Base-by-base conservation (phyloP, 2,329 filamentous ascomycete species). In the Fusarium lyarnte region DNA sequence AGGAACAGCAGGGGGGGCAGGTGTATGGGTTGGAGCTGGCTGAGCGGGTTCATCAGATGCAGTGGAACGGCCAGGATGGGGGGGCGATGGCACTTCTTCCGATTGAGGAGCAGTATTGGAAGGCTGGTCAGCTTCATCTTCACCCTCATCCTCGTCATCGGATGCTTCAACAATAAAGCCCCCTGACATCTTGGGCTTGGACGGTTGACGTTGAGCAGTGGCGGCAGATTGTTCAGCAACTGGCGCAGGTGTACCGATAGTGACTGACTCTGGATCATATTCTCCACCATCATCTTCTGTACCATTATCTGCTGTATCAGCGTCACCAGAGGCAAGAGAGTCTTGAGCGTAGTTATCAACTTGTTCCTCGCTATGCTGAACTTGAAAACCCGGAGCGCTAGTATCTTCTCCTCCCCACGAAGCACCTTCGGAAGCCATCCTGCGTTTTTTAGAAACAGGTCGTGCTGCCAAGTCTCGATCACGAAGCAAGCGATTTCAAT, bases 81-180 rank as follows among this genome's bases (percentile, higher is more conserved):
- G 63, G 49, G 73, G 66, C 35, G 68, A 45, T 23, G 72, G 54
- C 33, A 65, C 43, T 60, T 49, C 54, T 60, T 70, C 67, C 49
- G 64, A 55, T 39, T 54, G 54, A 36, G 64, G 63, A 57, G 54
- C 64, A 49, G 76, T 69, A 66, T 70, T 69, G 59, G 64, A 74
- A 64, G 79, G 74, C 66, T 79, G 78, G 23, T 79, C 77, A 33
- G 53, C 65, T 58, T 82, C 88, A 76, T 89, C 88, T 41, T 88
- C 87, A 71, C 89, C 88, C 74, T 82, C 78, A 8, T 88, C 88
- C 76, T 89, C 88, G 38, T 88, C 87, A 72, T 90, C 88, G 35
- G 88, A 90, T 59, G 87, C 88, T 78, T 86, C 87, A 75, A 90
- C 84, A 78, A 90, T 81, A 81, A 90, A 90, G 47, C 88, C 88